Conservation (phyloP, 495 filamentous ascomycete species). For the Hyaloscypha variabilis region DNA sequence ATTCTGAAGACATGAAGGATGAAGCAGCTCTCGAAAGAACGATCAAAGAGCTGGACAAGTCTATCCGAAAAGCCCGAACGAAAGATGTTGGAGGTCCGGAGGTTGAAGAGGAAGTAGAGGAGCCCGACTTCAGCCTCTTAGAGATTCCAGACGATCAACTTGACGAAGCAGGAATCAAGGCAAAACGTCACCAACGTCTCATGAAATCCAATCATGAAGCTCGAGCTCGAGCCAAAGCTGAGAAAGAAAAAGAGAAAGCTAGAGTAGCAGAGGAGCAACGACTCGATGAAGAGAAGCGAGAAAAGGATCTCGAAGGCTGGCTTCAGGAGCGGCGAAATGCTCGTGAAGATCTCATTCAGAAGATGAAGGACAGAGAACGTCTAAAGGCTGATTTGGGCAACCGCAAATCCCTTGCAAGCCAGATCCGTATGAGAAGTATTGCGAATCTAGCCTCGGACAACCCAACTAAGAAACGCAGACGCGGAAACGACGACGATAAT, state of each 20-base stretch:
- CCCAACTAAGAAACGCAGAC: conserved; percentile 78
- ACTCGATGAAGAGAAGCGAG: conserved; percentile 78
- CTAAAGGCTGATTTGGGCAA: conserved; percentile 92
- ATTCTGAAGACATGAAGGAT: conserved; percentile 89
- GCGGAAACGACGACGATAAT: conserved; percentile 77
- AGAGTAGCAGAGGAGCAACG: conserved; percentile 80
- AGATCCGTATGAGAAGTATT: conserved; percentile 98
- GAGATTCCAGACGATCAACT: conserved; percentile 90
- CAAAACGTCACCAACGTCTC: conserved; percentile 88
- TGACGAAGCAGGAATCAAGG: conserved; percentile 85
- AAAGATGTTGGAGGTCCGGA: conserved; percentile 88
- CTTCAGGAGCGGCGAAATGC: conserved; percentile 75
- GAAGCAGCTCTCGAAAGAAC: conserved; percentile 78
- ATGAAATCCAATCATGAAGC: conserved; percentile 95
- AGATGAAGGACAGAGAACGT: conserved; percentile 89
- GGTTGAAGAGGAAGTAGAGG: conserved; percentile 72
- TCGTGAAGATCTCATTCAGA: conserved; percentile 72
- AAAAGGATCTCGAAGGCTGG: conserved; percentile 87
- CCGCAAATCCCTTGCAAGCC: conserved; percentile 91
- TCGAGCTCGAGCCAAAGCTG: conserved; percentile 84
- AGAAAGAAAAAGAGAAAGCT: conserved; percentile 90
- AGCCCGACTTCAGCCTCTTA: conserved; percentile 82
- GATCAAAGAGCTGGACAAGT: conserved; percentile 85
- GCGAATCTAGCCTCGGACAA: conserved; percentile 93
- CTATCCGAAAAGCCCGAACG: conserved; percentile 83